Conservation (phyloP, 495 filamentous ascomycete species). For the Filosporella fistucella region DNA sequence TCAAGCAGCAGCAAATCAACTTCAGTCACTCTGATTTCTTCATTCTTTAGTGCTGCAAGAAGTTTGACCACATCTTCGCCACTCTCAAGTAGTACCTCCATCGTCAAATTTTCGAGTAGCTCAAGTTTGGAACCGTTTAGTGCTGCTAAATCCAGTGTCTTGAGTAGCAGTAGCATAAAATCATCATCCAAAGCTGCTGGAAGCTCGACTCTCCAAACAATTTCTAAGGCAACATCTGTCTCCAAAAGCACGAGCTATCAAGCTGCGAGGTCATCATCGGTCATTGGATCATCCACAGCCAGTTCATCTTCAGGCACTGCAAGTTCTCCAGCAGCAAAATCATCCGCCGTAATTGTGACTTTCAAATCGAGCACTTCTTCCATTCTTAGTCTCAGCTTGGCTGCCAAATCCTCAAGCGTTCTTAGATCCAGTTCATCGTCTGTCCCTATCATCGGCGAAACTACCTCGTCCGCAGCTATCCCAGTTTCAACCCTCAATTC, state of each 20-base stretch:
- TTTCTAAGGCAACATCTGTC: no score
- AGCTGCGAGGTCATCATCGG: no score
- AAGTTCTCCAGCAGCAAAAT: no score
- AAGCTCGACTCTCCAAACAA: no score
- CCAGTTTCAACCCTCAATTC: no score
- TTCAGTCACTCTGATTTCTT: background rate
- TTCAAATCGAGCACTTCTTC: background rate
- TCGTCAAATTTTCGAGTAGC: background rate
- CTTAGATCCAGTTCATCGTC: no score
- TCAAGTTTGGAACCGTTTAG: background rate
- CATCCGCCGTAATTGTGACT: no score
- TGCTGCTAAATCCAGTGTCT: background rate
- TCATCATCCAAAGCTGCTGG: background rate
- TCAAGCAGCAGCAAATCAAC: background rate
- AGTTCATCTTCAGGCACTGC: background rate
- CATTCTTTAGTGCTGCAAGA: background rate
- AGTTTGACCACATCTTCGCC: background rate
- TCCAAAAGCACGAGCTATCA: no score
- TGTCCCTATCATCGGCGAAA: no score
- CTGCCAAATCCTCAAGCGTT: background rate
- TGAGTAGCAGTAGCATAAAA: background rate
- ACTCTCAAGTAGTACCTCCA: no score
- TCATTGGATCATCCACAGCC: no score
- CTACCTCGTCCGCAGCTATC: no score
- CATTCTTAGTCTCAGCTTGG: background rate